A percentile compares a stretch with the other conserved stretches of the same genome.
These are phyloP conservation scores for Sporormia fimetaria DNA, from an alignment of 495 filamentous ascomycete species.

Conservation along the genomic window DNA sequence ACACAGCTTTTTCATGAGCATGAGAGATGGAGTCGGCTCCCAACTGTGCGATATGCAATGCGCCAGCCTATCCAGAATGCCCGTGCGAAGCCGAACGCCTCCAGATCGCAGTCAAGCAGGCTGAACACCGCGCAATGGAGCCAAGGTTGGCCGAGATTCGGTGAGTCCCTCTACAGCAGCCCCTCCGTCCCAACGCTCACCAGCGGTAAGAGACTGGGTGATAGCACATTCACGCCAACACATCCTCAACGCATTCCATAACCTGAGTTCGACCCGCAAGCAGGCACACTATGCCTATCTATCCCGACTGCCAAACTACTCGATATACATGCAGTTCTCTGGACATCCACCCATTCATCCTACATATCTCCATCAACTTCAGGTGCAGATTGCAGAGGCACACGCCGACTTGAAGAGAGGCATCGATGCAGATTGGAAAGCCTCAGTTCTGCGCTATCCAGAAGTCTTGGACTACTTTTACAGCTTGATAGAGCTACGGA, in stretches of 20 bases:
- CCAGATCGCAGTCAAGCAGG: slow-evolving; percentile 53
- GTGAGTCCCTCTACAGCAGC: slow-evolving; percentile 31
- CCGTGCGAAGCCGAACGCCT: slow-evolving; percentile 60
- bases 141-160: slow-evolving; percentile 52
- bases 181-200: slow-evolving; percentile 6
- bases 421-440: slow-evolving; percentile 64
- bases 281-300: slow-evolving; percentile 44
- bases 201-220: slow-evolving; percentile 44
- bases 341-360: slow-evolving; percentile 31
- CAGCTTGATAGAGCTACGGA: slow-evolving; percentile 47
- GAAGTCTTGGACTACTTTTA: slow-evolving; percentile 66
- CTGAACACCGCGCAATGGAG: slow-evolving; percentile 53
- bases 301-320: slow-evolving; percentile 45
- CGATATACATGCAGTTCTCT: slow-evolving; percentile 39
- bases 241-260: slow-evolving; percentile 56
- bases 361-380: slow-evolving; percentile 19
- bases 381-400: slow-evolving; percentile 42
- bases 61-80: slow-evolving; percentile 45
- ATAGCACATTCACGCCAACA: slow-evolving; percentile 56
- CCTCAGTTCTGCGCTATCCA: slow-evolving; percentile 56
- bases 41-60: slow-evolving; percentile 60
- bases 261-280: slow-evolving; percentile 50
- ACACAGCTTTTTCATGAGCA: slow-evolving; percentile 6
- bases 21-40: slow-evolving; percentile 33
- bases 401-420: slow-evolving; percentile 51